phyloP scores from a whole-genome alignment of 208 protist species.

The Phytomonas sp. region DNA sequence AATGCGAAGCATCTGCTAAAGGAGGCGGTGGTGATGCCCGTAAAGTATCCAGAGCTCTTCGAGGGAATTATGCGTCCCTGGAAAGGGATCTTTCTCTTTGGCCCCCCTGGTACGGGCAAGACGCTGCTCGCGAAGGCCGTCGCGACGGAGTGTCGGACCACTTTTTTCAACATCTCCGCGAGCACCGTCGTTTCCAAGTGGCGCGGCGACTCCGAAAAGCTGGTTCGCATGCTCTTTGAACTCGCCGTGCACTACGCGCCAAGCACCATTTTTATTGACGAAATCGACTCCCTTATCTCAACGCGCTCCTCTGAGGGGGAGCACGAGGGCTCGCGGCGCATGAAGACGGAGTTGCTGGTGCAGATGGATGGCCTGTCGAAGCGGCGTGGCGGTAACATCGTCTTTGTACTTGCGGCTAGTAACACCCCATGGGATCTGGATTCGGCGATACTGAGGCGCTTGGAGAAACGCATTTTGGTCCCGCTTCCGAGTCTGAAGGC shows the following conservation, averaged over 20 bases:
- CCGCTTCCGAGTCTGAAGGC: conserved; percentile 67
- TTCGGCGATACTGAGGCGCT: conserved; percentile 84
- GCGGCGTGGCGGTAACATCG: conserved; percentile 61
- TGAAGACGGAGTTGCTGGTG: conserved; percentile 92
- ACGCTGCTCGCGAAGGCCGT: conserved; percentile 96
- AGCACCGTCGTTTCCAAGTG: conserved; percentile 96
- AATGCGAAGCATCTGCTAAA: conserved; percentile 91
- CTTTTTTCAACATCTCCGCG: conserved; percentile 98
- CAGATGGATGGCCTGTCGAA: conserved; percentile 91
- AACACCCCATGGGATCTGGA: conserved; percentile 93
- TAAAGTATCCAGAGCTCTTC: conserved; percentile 87
- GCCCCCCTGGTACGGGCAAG: conserved; percentile 96
- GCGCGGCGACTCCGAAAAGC: conserved; percentile 97
- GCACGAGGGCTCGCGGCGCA: conserved; percentile 86
- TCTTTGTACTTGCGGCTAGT: conserved; percentile 90
- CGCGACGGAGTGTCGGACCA: conserved; percentile 95
- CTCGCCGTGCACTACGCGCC: conserved; percentile 90
- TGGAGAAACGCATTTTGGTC: conserved; percentile 90
- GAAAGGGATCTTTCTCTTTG: conserved; percentile 95
- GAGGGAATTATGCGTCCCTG: conserved; percentile 91
- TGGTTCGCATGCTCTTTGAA: conserved; percentile 93
- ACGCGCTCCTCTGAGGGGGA: conserved; percentile 91
- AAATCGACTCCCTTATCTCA: conserved; percentile 97
- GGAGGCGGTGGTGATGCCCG: conserved; percentile 91
- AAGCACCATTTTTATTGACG: conserved; percentile 99